These are phyloP conservation scores for Aspergillus sp. DNA, from an alignment of 2,329 filamentous ascomycete species.

Conservation along the genomic window DNA sequence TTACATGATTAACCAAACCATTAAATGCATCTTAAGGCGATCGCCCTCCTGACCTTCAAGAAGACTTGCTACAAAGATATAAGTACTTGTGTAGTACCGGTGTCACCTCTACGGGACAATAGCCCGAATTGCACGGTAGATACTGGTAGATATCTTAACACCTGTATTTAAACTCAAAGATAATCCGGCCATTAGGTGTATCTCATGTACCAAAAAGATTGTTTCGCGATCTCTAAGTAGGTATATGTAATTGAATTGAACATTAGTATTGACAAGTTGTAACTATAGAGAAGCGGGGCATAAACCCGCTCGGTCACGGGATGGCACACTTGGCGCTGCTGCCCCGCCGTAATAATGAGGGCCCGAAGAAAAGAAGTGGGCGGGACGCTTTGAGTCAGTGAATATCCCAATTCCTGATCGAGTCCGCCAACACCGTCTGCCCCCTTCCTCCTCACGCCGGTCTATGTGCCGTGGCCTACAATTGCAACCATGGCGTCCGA, in stretches of 20 bases:
- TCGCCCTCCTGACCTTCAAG: background rate
- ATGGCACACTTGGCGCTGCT: slow-evolving; percentile 22
- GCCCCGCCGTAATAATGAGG: slow-evolving; percentile 25
- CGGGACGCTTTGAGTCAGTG: slow-evolving; percentile 16
- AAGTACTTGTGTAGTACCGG: no score
- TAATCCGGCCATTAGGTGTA: background rate
- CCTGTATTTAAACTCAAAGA: background rate
- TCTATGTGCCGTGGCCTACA: slow-evolving; percentile 25
- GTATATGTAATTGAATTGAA: background rate
- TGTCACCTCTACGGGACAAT: no score
- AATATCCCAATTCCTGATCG: slow-evolving; percentile 12
- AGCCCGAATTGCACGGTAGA: background rate
- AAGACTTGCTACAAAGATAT: background rate
- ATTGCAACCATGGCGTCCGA: slow-evolving; percentile 50
- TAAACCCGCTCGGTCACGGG: slow-evolving; percentile 18
- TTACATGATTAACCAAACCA: no score
- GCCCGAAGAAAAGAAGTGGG: slow-evolving; percentile 34
- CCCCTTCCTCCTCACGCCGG: slow-evolving; percentile 11
- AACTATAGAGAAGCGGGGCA: slow-evolving; percentile 17
- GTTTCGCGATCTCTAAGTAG: background rate
- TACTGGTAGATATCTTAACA: background rate
- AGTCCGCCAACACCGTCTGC: slow-evolving; percentile 1
- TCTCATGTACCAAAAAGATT: background rate
- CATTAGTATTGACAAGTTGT: background rate
- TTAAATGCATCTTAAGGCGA: no score